phyloP scores from a whole-genome alignment of 257 asterid genomes.

The Solanum etuberosum region DNA sequence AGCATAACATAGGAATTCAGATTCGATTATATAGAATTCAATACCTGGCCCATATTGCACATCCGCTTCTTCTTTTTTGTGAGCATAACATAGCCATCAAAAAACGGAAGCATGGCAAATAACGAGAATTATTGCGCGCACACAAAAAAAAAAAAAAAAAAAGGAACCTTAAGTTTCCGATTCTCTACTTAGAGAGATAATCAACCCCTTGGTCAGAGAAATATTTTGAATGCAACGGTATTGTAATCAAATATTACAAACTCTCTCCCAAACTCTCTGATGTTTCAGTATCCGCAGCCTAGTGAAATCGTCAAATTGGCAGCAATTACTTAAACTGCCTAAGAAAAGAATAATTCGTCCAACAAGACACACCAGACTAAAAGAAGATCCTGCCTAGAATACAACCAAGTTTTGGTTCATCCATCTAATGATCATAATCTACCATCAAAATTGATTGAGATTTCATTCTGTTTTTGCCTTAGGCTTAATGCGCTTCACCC shows the following conservation, averaged over 20 bases:
- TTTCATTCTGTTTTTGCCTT: slow-evolving; percentile 54
- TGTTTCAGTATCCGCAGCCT: background rate
- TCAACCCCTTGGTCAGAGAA: background rate
- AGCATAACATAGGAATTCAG: background rate
- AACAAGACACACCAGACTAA: background rate
- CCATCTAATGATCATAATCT: slow-evolving; percentile 9
- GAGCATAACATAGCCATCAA: background rate
- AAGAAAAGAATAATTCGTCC: background rate
- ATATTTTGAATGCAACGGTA: background rate
- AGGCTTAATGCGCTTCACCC: slow-evolving; percentile 61
- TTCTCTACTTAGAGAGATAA: background rate
- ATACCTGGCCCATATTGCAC: background rate
- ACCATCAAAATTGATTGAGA: slow-evolving; percentile 19
- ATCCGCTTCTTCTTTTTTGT: background rate
- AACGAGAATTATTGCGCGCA: background rate
- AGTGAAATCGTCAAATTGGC: background rate
- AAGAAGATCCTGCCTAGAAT: background rate
- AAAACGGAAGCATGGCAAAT: background rate
- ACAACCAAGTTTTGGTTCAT: background rate
- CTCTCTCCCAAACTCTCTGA: background rate
- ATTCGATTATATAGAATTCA: background rate
- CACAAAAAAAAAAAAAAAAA: background rate
- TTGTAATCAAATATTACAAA: background rate
- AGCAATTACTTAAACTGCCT: background rate
- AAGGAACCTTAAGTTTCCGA: background rate